These are phyloP conservation scores for Glycine soja DNA, from an alignment of 306 rosid genomes.

Conservation along the genomic window DNA sequence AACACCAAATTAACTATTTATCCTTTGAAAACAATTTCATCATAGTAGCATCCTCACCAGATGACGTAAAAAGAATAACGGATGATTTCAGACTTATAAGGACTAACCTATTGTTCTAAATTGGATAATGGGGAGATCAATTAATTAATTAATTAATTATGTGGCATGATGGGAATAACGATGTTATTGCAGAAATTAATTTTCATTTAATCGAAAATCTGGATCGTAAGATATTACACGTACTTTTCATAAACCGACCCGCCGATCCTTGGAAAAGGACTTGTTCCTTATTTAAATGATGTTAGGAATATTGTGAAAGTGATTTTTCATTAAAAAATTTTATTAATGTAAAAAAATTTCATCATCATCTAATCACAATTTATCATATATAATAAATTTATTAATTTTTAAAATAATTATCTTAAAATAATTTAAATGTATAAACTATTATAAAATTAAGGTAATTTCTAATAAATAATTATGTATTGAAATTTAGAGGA, in stretches of 20 bases:
- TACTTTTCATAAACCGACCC: constrained; percentile 5
- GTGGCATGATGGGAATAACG: neutral
- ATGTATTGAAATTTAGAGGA: neutral
- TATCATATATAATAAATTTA: no score
- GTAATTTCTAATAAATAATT: neutral
- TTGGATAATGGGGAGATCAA: neutral
- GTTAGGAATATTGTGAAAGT: neutral
- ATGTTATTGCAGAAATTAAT: neutral
- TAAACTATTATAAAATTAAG: neutral
- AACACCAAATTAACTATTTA: no score
- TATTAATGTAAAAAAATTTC: neutral
- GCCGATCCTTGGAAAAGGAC: neutral
- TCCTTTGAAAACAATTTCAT: no score
- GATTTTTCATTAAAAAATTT: neutral
- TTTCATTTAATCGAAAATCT: constrained; percentile 4
- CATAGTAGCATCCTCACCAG: no score
- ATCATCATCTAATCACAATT: no score
- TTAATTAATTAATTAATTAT: neutral
- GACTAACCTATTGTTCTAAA: neutral
- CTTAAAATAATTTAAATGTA: no score
- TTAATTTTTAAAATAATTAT: no score
- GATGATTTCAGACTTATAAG: neutral
- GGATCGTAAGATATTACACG: neutral
- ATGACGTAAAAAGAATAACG: no score
- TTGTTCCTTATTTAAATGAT: neutral